Base-by-base conservation (phyloP, 1,284 basidiomycete species). In the Ganoderma lingzhi region DNA sequence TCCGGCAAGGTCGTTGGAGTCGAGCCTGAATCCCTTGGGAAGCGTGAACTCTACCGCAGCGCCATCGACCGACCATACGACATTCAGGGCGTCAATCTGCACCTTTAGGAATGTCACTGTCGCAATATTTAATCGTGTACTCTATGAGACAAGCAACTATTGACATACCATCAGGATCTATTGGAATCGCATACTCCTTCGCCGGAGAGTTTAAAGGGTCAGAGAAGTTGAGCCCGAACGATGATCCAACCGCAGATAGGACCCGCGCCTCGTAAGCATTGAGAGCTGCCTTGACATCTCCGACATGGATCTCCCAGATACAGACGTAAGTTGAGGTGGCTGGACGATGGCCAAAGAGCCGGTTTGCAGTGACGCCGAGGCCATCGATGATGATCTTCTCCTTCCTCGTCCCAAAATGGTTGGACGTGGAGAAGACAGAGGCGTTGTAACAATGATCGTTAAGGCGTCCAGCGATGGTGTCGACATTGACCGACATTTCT, bases 271-370 rank as follows among this genome's bases (percentile, higher is more conserved):
- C 87, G 15, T 82, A 78, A 3, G 90, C 87, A 1, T 90, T 87
- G 15, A 93, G 74, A 45, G 86, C 79, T 0, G 85, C 86, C 71
- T 89, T 89, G 56, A 95, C 76, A 53, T 85, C 79, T 2, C 93
- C 93, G 32, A 95, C 58, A 28, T 82, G 81, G 58, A 96, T 87
- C 75, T 96, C 94, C 96, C 96, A 98, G 6, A 97, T 87, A 77
- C 96, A 97, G 9, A 96, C 83, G 77, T 98, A 98, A 0, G 95
- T 92, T 0, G 92, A 82, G 0, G 92, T 93, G n/a, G 87, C 86
- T 2, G 96, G 96, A 68, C 90, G 89, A 12, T 94, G 93, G 4
- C 96, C 96, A 76, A 97, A 96, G 15, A 98, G 82, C 44, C 96
- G 89, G 77, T 97, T 90, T 1, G 94, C 92, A 32, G 89, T 88